phyloP scores from a whole-genome alignment of 2,329 filamentous ascomycete species.

The Dothistroma septosporum region DNA sequence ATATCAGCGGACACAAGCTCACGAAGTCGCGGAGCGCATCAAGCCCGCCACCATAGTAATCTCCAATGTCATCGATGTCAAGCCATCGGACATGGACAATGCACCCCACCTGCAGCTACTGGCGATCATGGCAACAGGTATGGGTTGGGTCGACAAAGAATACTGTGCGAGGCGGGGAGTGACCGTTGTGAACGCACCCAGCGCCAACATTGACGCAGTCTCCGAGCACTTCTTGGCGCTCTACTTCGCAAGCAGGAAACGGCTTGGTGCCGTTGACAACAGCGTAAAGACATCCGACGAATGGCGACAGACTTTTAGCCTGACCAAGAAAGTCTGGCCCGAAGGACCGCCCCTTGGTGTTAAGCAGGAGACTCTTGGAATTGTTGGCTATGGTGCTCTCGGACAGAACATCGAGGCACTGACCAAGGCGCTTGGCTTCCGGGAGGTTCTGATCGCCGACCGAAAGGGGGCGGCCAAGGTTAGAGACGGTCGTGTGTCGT shows the following conservation, averaged over 20 bases:
- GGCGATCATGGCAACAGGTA: slow-evolving; percentile 20
- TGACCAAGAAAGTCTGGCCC: slow-evolving; percentile 21
- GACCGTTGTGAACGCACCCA: slow-evolving; percentile 17
- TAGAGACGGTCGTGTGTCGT: slow-evolving; percentile 11
- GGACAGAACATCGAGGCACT: slow-evolving; percentile 18
- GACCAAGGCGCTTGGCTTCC: slow-evolving; percentile 15
- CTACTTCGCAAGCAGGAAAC: slow-evolving; percentile 19
- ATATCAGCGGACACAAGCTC: slow-evolving; percentile 29
- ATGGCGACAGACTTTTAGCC: slow-evolving; percentile 16
- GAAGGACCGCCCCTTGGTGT: slow-evolving; percentile 17
- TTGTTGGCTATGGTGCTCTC: slow-evolving; percentile 21
- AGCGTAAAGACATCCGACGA: slow-evolving; percentile 20
- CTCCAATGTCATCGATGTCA: slow-evolving; percentile 19
- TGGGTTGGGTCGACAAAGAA: slow-evolving; percentile 23
- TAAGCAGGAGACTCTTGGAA: slow-evolving; percentile 20
- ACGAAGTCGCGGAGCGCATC: slow-evolving; percentile 22
- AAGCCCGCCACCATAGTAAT: slow-evolving; percentile 22
- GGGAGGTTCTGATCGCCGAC: slow-evolving; percentile 18
- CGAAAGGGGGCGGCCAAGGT: slow-evolving; percentile 10
- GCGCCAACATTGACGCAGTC: slow-evolving; percentile 22
- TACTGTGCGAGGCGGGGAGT: slow-evolving; percentile 19
- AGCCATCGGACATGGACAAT: slow-evolving; percentile 21
- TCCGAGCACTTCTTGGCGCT: slow-evolving; percentile 21
- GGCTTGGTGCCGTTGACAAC: slow-evolving; percentile 16
- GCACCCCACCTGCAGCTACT: slow-evolving; percentile 20